Percentiles rank a stretch among this genome's conserved stretches.
Conservation (phyloP, 495 filamentous ascomycete genomes). For the Aspergillus affinis region DNA sequence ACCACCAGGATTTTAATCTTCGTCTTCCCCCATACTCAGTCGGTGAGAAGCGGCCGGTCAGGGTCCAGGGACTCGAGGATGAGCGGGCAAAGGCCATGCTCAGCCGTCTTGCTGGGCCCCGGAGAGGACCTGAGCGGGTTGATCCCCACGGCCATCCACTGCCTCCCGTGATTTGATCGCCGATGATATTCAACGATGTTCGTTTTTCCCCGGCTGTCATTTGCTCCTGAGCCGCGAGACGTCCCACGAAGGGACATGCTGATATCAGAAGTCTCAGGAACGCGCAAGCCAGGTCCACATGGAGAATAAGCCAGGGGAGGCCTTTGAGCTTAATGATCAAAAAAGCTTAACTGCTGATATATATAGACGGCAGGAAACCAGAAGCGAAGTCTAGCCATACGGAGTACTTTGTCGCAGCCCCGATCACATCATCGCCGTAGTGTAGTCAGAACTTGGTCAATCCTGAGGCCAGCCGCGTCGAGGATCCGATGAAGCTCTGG, state of each 20-base stretch:
- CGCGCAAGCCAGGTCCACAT: slow-evolving; percentile 26
- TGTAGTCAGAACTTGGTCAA: background rate
- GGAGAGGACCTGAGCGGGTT: slow-evolving; percentile 6
- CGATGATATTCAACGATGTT: slow-evolving; percentile 16
- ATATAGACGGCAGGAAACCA: slow-evolving; percentile 7
- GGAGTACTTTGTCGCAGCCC: background rate
- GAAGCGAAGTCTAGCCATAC: background rate
- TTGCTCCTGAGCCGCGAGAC: slow-evolving; percentile 7
- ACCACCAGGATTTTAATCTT: background rate
- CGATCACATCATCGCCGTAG: slow-evolving; percentile 2
- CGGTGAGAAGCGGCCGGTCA: background rate
- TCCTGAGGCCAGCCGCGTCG: background rate
- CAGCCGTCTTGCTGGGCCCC: slow-evolving; percentile 4
- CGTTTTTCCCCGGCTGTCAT: slow-evolving; percentile 14
- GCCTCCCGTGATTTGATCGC: slow-evolving; percentile 20
- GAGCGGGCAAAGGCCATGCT: slow-evolving; percentile 1
- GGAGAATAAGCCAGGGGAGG: slow-evolving; percentile 10
- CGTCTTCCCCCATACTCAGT: slow-evolving; percentile 3
- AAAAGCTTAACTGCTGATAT: slow-evolving; percentile 18
- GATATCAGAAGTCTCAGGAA: slow-evolving; percentile 20
- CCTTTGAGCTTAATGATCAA: background rate
- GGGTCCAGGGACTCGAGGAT: background rate
- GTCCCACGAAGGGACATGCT: slow-evolving; percentile 13
- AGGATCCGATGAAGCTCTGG: background rate
- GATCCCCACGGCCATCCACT: slow-evolving; percentile 8